A percentile compares a stretch with the other conserved stretches of the same genome.
phyloP scores from a whole-genome alignment of 148 eudicot genomes.

The Vaccinium myrtillus region DNA sequence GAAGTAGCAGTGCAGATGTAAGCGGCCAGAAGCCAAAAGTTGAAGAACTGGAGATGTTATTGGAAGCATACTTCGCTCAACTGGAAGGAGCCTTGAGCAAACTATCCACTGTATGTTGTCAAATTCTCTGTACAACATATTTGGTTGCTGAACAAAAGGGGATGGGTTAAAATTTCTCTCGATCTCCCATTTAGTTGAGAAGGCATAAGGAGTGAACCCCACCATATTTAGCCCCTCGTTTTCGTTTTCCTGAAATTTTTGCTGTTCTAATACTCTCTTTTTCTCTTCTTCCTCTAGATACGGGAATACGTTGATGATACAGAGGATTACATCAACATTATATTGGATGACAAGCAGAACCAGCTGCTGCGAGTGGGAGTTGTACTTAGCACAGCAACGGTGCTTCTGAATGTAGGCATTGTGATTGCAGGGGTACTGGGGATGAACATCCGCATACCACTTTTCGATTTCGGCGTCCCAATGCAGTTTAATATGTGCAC shows the following conservation, averaged over 20 bases:
- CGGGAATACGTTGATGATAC: slow-evolving; percentile 10
- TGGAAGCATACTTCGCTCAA: slow-evolving; percentile 1
- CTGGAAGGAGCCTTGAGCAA: slow-evolving; percentile 4
- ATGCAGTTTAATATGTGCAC: background rate
- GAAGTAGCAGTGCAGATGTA: background rate
- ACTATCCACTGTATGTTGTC: background rate
- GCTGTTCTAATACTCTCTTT: background rate
- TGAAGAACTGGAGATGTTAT: background rate
- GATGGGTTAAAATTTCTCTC: too few relatives aligned
- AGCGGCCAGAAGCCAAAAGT: slow-evolving; percentile 6
- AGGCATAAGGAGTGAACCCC: too few relatives aligned
- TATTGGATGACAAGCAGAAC: slow-evolving; percentile 16
- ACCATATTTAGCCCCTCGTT: too few relatives aligned
- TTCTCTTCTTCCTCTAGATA: background rate
- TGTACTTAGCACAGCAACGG: background rate
- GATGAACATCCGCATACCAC: background rate
- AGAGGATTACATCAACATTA: slow-evolving; percentile 10
- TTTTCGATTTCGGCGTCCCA: background rate
- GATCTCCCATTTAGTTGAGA: too few relatives aligned
- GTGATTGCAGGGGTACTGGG: background rate
- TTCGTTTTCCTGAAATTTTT: background rate
- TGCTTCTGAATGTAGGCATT: background rate
- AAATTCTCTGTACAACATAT: too few relatives aligned
- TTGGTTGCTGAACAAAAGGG: too few relatives aligned
- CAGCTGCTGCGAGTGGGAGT: slow-evolving; percentile 12